Conservation (phyloP, 73 alveolate species). For the Uronychia setigera region DNA sequence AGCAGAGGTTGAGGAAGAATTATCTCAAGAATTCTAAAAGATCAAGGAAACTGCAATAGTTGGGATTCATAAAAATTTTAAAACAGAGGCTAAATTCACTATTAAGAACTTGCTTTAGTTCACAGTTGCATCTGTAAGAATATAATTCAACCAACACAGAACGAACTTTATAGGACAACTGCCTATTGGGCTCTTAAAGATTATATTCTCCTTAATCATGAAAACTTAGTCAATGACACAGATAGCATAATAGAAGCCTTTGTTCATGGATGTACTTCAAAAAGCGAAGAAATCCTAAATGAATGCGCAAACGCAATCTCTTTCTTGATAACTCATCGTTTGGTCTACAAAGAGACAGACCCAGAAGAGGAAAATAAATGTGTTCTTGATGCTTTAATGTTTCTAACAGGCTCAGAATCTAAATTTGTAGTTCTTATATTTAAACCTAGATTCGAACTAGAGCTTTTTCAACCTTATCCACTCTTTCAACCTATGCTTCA, state of each 20-base stretch:
- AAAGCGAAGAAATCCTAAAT: constrained; percentile 35
- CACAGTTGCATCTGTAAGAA: constrained; percentile 38
- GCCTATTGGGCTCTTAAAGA: constrained; percentile 70
- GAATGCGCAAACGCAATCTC: constrained; percentile 70
- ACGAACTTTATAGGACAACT: constrained; percentile 20
- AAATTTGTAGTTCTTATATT: constrained; percentile 6
- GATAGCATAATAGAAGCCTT: constrained; percentile 57
- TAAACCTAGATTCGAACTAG: constrained; percentile 41
- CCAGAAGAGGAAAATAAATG: constrained; percentile 17
- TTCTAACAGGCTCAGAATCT: constrained; percentile 46
- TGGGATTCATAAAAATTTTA: constrained; percentile 56
- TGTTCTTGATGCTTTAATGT: constrained; percentile 66
- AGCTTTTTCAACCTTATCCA: constrained; percentile 65
- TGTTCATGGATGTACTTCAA: constrained; percentile 46
- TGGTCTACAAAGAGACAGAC: constrained; percentile 48
- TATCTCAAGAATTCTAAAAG: constrained; percentile 16
- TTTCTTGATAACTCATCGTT: constrained; percentile 63
- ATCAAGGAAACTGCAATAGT: constrained; percentile 66
- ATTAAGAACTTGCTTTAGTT: constrained; percentile 44
- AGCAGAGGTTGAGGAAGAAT: neutral
- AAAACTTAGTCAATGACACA: constrained; percentile 23
- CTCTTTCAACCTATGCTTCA: constrained; percentile 63
- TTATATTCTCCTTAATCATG: constrained; percentile 59
- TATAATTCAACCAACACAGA: neutral
- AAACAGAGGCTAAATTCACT: constrained; percentile 38